Conservation (phyloP, 345 rosid species). For the Hypericum androsaemum region DNA sequence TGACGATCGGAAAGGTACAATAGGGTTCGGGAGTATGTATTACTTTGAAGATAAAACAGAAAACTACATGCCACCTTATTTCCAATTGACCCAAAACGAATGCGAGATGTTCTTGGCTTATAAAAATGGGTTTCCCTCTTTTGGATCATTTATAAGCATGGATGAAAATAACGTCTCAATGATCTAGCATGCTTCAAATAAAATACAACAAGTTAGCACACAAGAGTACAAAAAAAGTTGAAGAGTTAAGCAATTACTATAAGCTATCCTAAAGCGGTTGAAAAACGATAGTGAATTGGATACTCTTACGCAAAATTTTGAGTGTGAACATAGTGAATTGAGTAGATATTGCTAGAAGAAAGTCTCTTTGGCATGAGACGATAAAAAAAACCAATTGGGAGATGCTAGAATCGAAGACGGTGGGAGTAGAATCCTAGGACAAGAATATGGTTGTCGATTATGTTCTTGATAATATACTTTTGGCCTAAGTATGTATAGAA, state of each 20-base stretch:
- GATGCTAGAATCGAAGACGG: no score
- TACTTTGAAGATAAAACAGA: constrained; percentile 14
- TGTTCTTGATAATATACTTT: no score
- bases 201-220: constrained; percentile 4
- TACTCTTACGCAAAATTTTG: no score
- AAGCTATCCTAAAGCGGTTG: no score
- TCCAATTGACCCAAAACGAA: constrained; percentile 8
- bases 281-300: no score
- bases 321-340: no score
- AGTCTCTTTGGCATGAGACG: no score
- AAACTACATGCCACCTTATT: constrained; percentile 33
- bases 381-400: no score
- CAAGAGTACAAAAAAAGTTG: not conserved
- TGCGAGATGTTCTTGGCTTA: constrained; percentile 9
- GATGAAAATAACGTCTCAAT: constrained; percentile 26
- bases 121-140: constrained; percentile 13
- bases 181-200: constrained; percentile 11
- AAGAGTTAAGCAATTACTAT: no score
- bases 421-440: no score
- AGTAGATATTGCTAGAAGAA: constrained; percentile 1
- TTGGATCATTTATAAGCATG: constrained; percentile 6
- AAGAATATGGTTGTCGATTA: no score
- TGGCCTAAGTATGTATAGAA: no score
- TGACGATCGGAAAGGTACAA: constrained; percentile 1
- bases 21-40: constrained; percentile 15